Evolutionary conservation across 75 land plant genomes (phyloP).

Genomic region (Ceratopteris richardii): DNA sequence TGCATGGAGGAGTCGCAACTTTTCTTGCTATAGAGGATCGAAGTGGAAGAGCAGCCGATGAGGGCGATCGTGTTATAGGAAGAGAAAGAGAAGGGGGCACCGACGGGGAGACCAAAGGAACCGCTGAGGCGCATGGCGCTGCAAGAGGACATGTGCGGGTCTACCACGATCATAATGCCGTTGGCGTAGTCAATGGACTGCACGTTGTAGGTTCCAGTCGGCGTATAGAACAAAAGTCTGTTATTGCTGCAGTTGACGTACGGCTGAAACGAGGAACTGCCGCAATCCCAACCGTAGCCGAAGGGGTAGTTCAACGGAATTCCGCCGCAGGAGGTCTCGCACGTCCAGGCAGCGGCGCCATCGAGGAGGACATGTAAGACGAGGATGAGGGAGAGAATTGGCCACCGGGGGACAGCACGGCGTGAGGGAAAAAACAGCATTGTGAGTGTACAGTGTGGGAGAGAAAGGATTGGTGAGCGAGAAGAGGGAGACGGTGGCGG

Average conservation of each 20-base stretch:
- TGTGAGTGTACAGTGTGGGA: too few species aligned
- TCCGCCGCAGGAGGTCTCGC: conserved; percentile 60
- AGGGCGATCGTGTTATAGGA: not conserved
- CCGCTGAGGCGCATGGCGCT: conserved; percentile 31
- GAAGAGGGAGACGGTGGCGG: too few species aligned
- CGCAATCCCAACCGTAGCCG: conserved; percentile 45
- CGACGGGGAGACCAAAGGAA: conserved; percentile 44
- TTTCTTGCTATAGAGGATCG: not conserved
- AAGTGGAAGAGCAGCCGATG: not conserved
- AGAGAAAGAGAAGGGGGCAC: conserved; percentile 32
- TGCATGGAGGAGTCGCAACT: not conserved
- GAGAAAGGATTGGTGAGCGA: too few species aligned
- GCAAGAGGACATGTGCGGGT: conserved; percentile 57
- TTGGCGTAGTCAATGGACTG: conserved; percentile 54
- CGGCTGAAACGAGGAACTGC: conserved; percentile 45
- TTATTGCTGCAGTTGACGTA: conserved; percentile 61
- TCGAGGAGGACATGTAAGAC: too few species aligned
- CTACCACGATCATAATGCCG: conserved; percentile 41
- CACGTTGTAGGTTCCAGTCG: conserved; percentile 61
- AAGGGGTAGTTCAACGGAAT: conserved; percentile 50
- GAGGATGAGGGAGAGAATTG: too few species aligned
- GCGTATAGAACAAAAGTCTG: conserved; percentile 49
- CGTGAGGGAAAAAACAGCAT: too few species aligned
- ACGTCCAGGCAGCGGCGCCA: conserved; percentile 18
- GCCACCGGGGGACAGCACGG: too few species aligned